phyloP scores from a whole-genome alignment of 2,329 filamentous ascomycete species.

The Fonsecaea pedrosoi region DNA sequence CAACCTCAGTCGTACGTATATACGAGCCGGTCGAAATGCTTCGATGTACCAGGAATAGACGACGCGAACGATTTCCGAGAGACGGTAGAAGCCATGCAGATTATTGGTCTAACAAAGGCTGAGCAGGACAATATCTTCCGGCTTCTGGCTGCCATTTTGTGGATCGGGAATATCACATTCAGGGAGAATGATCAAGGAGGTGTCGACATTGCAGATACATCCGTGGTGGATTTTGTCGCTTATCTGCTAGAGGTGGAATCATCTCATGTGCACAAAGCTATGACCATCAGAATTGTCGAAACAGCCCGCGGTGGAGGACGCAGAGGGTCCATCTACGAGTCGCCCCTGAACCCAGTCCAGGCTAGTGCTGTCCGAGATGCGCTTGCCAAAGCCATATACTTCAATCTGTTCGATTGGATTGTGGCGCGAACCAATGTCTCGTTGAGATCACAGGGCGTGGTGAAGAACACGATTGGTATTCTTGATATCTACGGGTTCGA shows the following conservation, averaged over 20 bases:
- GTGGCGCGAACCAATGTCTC: conserved; percentile 90
- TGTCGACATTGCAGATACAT: conserved; percentile 83
- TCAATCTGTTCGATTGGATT: conserved; percentile 98
- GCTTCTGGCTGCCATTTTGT: conserved; percentile 88
- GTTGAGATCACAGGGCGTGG: conserved; percentile 75
- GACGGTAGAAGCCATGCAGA: conserved; percentile 89
- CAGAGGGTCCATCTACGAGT: conserved; percentile 71
- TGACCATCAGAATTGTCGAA: conserved; percentile 86
- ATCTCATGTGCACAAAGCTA: conserved; percentile 78
- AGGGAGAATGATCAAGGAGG: conserved; percentile 87
- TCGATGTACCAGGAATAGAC: conserved; percentile 92
- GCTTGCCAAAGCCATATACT: conserved; percentile 92
- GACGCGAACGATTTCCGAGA: conserved; percentile 88
- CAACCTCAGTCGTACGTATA: conserved; percentile 92
- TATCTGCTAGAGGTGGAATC: conserved; percentile 90
- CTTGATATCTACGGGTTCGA: conserved; percentile 99
- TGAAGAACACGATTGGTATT: conserved; percentile 89
- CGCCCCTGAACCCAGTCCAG: conserved; percentile 85
- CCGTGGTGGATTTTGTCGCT: conserved; percentile 90
- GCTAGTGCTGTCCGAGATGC: conserved; percentile 88
- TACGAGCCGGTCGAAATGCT: conserved; percentile 91
- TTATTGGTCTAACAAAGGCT: conserved; percentile 84
- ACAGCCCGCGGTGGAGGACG: conserved; percentile 68
- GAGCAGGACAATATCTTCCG: conserved; percentile 98
- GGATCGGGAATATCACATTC: conserved; percentile 94